Evolutionary conservation across 2,329 filamentous ascomycete species (phyloP).

Genomic region (Emergomyces africanus): DNA sequence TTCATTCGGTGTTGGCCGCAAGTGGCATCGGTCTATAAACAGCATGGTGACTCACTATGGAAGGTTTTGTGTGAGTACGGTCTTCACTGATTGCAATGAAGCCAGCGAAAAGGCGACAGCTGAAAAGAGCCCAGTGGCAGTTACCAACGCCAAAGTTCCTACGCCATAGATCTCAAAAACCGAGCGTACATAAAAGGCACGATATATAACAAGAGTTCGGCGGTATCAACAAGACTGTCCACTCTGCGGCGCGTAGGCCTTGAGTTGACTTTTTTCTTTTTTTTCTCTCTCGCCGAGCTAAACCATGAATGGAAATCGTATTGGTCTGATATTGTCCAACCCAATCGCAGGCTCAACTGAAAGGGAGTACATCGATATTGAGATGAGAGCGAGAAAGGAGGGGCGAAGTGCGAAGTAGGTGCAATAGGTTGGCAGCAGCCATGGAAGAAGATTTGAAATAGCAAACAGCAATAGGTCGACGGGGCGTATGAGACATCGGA

Average conservation of each 20-base stretch:
- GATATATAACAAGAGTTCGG: slow-evolving; percentile 12
- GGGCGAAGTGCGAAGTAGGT: slow-evolving; percentile 27
- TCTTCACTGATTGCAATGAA: slow-evolving; percentile 17
- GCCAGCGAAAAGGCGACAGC: slow-evolving; percentile 10
- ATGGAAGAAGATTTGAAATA: slow-evolving; percentile 13
- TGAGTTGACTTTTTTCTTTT: neutral
- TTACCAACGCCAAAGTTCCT: slow-evolving; percentile 12
- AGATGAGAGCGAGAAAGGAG: slow-evolving; percentile 28
- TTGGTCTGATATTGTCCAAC: neutral
- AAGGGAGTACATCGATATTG: slow-evolving; percentile 25
- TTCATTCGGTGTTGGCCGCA: slow-evolving; percentile 11
- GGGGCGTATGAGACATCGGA: slow-evolving; percentile 11
- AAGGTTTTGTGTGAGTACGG: slow-evolving; percentile 12
- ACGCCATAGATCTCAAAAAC: too few species aligned
- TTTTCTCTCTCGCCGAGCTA: neutral
- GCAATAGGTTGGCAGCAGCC: slow-evolving; percentile 5
- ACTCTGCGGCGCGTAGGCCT: slow-evolving; percentile 13
- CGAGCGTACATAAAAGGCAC: slow-evolving; percentile 16
- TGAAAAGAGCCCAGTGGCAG: slow-evolving; percentile 15
- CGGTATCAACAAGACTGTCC: slow-evolving; percentile 16
- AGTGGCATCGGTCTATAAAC: slow-evolving; percentile 9
- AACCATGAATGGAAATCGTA: neutral
- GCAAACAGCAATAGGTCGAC: slow-evolving; percentile 25
- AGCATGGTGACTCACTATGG: slow-evolving; percentile 9
- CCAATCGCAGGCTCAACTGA: neutral